These are phyloP conservation scores for Aspergillus chevalieri DNA, from an alignment of 2,329 filamentous ascomycete species.

Conservation along the genomic window DNA sequence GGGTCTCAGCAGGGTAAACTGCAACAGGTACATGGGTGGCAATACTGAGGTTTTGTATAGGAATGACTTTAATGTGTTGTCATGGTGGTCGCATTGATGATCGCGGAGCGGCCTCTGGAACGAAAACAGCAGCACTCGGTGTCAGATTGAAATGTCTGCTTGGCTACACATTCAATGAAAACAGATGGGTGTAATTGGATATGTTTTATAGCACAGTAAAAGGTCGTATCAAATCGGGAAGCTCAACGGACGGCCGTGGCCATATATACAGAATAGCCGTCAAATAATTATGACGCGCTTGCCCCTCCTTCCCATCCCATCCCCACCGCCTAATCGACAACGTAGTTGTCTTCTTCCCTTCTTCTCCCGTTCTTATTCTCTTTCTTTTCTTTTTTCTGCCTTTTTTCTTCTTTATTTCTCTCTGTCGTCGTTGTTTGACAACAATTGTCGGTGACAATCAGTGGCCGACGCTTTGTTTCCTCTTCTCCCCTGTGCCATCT, in stretches of 20 bases:
- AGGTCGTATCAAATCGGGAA: not conserved
- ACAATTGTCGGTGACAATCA: not conserved
- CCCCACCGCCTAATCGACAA: slow-evolving; percentile 8
- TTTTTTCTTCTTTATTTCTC: slow-evolving; percentile 7
- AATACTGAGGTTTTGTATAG: not conserved
- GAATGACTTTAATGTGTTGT: not conserved
- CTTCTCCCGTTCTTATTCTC: slow-evolving; percentile 11
- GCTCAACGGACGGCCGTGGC: not conserved
- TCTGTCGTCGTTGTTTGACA: not conserved
- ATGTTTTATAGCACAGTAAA: too few species aligned
- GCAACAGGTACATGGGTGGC: not conserved
- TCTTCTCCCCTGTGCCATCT: not conserved
- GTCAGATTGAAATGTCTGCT: too few species aligned
- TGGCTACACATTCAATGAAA: not conserved
- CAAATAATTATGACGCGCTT: slow-evolving; percentile 3
- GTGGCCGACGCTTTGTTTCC: not conserved
- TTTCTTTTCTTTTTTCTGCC: slow-evolving; percentile 5
- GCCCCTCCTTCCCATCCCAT: slow-evolving; percentile 4
- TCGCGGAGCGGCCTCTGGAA: not conserved
- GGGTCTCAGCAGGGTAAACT: too few species aligned
- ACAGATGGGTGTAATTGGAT: too few species aligned
- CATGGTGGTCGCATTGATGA: slow-evolving; percentile 2
- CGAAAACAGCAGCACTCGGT: not conserved
- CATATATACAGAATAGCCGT: not conserved
- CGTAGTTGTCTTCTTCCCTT: slow-evolving; percentile 2